Conservation (phyloP, 2,329 filamentous ascomycete species). For the Xylaria arbuscula region DNA sequence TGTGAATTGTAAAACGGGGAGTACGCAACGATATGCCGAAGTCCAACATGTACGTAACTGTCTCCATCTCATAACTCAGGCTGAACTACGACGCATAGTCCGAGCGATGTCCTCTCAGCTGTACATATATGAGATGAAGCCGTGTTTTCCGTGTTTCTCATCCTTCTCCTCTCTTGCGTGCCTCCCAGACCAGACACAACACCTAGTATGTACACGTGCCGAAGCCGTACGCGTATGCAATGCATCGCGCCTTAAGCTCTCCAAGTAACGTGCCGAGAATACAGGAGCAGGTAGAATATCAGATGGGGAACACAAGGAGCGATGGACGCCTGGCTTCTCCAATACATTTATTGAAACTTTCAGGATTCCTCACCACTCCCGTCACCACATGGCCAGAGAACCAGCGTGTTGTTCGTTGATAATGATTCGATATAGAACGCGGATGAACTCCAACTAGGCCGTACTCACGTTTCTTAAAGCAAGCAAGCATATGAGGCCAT, state of each 20-base stretch:
- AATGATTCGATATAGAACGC: not conserved
- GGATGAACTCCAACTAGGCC: not conserved
- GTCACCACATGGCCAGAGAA: conserved; percentile 11
- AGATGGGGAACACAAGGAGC: not conserved
- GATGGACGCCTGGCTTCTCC: not conserved
- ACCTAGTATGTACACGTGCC: conserved; percentile 29
- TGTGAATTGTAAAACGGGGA: conserved; percentile 2
- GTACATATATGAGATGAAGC: conserved; percentile 8
- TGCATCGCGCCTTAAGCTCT: conserved; percentile 23
- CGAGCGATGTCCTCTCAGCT: conserved; percentile 24
- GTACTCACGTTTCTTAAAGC: not conserved
- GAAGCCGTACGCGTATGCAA: conserved; percentile 31
- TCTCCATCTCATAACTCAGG: conserved; percentile 32
- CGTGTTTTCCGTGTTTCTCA: conserved; percentile 21
- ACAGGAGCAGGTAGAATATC: conserved; percentile 1
- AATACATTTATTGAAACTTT: not conserved
- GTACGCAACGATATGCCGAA: conserved; percentile 19
- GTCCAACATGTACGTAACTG: conserved; percentile 9
- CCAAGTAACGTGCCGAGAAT: conserved; percentile 24
- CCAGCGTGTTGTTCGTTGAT: not conserved
- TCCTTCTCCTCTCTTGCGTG: not conserved
- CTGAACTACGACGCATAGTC: conserved; percentile 21
- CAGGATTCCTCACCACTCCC: conserved; percentile 10
- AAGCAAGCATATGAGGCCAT: not conserved
- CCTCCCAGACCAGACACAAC: not conserved